A percentile compares a stretch with the other conserved stretches of the same genome.
phyloP scores from a whole-genome alignment of 2,329 filamentous ascomycete genomes.

The Neoscytalidium dimidiatum region DNA sequence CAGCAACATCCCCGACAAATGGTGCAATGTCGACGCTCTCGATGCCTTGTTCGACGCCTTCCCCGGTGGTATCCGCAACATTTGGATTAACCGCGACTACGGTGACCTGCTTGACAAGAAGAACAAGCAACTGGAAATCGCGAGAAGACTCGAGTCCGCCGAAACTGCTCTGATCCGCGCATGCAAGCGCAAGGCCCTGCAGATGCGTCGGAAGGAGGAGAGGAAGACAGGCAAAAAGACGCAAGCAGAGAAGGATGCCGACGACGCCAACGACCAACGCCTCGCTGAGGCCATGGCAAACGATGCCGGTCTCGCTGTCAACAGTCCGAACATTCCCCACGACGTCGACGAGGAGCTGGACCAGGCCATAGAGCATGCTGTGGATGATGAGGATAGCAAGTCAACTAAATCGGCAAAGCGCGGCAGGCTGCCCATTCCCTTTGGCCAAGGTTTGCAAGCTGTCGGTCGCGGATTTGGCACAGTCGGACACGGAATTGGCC shows the following conservation, averaged over 20 bases:
- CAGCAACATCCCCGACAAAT: constrained; percentile 85
- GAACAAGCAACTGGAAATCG: constrained; percentile 69
- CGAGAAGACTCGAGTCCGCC: constrained; percentile 72
- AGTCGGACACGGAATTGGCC: constrained; percentile 10
- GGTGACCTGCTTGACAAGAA: constrained; percentile 84
- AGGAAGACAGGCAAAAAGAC: constrained; percentile 5
- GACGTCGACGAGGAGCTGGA: constrained; percentile 14
- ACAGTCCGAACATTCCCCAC: constrained; percentile 14
- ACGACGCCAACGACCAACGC: not conserved
- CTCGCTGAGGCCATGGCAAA: not conserved
- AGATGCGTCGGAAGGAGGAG: constrained; percentile 21
- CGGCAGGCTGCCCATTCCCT: constrained; percentile 42
- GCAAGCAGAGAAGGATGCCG: not conserved
- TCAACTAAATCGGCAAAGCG: constrained; percentile 23
- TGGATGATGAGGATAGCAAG: not conserved
- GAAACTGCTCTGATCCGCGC: constrained; percentile 81
- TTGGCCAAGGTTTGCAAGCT: constrained; percentile 6
- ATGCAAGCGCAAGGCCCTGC: constrained; percentile 48
- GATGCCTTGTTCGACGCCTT: constrained; percentile 91
- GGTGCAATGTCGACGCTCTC: constrained; percentile 82
- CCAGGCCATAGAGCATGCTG: not conserved
- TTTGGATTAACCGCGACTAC: constrained; percentile 94
- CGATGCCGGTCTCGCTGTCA: not conserved
- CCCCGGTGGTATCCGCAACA: constrained; percentile 89
- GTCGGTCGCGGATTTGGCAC: constrained; percentile 6